Conservation (phyloP, 148 eudicot species). For the Rhododendron vialii region DNA sequence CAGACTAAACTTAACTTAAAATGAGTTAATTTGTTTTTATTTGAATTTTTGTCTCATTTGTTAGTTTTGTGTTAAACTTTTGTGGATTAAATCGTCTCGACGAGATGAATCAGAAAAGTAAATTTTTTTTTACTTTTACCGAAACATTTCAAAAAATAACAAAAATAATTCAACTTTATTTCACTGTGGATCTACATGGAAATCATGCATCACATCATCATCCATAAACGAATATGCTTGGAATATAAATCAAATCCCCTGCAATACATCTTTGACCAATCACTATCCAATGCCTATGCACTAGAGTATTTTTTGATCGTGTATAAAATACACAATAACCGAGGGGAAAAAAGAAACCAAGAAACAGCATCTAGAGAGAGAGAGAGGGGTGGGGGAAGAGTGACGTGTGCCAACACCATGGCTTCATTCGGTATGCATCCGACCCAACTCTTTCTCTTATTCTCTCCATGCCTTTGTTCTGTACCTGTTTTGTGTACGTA, state of each 20-base stretch:
- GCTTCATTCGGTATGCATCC: conserved; percentile 5
- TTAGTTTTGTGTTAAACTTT: too few relatives aligned
- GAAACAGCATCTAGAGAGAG: not conserved
- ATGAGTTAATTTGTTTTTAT: too few relatives aligned
- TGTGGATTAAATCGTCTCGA: too few relatives aligned
- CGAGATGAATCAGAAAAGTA: too few relatives aligned
- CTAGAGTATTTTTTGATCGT: not conserved
- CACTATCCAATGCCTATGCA: not conserved
- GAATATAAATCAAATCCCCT: not conserved
- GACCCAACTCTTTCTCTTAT: not conserved
- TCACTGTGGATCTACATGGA: too few relatives aligned
- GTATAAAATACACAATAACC: not conserved
- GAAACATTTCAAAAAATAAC: too few relatives aligned
- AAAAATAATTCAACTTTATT: too few relatives aligned
- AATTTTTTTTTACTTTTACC: too few relatives aligned
- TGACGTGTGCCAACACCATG: not conserved
- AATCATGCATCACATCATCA: too few relatives aligned
- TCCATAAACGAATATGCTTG: not conserved
- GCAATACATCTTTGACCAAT: not conserved
- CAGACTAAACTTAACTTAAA: too few relatives aligned
- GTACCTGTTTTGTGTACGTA: not conserved
- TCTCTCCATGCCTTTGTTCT: not conserved
- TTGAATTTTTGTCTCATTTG: too few relatives aligned
- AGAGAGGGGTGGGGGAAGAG: not conserved
- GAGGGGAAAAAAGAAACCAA: not conserved